Evolutionary conservation across 139 green algal species (phyloP), one percentile per base, ranked within the genome.

Genomic region (Desmodesmus armatus): DNA sequence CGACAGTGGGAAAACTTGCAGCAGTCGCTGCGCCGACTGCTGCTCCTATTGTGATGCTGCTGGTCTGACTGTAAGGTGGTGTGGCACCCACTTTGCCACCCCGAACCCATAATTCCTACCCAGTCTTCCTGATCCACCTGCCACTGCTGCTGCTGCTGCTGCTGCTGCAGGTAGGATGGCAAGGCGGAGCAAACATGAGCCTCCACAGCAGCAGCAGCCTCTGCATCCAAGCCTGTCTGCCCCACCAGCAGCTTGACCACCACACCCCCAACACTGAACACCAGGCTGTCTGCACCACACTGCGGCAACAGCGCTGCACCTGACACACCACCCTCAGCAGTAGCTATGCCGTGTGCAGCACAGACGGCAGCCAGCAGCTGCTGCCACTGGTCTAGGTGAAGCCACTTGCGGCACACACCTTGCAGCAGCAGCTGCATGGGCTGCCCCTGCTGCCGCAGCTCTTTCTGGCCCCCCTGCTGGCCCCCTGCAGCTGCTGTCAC

Each of bases 61-160:
- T n/a, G n/a, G n/a, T n/a, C n/a, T n/a, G n/a, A n/a, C n/a, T n/a
- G n/a, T n/a, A n/a, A n/a, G n/a, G n/a, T n/a, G n/a, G n/a, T n/a
- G n/a, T n/a, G n/a, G n/a, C n/a, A n/a, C n/a, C n/a, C n/a, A n/a
- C n/a, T n/a, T n/a, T 55, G 47, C 47, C 7, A 13, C 9, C 47
- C 47, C 47, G 9, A 21, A 7, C 47, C 13, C 9, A 7, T 55
- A 7, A 55, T 55, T 55, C 9, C 7, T 13, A 55, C 47, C 47
- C 47, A 7, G 3, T 69, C 37, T 4, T 39, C 27, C 66, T 27
- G 35, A 31, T 49, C 5, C 13, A 33, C 9, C 2, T 74, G 31
- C n/a, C 27, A 44, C n/a, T 80, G 44, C 72, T 80, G 72, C n/a
- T 67, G 73, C 73, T 65, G 73, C 73, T 47, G 73, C 53, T 82